These are phyloP conservation scores for Purpureocillium takamizusanense DNA, from an alignment of 2,329 filamentous ascomycete genomes.

Conservation along the genomic window DNA sequence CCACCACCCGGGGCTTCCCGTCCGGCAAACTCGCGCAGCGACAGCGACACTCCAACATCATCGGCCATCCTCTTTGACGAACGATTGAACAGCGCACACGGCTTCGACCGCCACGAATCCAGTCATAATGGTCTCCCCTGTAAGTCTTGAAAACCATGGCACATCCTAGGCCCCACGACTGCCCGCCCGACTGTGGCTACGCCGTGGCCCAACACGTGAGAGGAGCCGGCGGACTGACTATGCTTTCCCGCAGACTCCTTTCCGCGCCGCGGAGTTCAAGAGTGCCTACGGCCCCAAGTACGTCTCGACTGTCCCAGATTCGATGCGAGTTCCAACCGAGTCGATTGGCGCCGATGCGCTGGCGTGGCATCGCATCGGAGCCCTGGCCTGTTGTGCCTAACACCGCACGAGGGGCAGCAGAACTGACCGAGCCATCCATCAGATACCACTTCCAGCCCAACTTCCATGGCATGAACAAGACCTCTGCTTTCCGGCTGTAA, in stretches of 20 bases:
- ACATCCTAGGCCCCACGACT: not conserved
- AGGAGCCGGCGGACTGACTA: constrained; percentile 18
- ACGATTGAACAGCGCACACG: constrained; percentile 26
- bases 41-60: constrained; percentile 8
- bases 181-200: too few relatives aligned
- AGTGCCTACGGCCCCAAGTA: constrained; percentile 61
- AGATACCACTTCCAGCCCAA: constrained; percentile 54
- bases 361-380: too few relatives aligned
- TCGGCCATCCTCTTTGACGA: constrained; percentile 11
- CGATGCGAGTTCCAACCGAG: not conserved
- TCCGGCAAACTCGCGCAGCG: constrained; percentile 24
- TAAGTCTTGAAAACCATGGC: constrained; percentile 15
- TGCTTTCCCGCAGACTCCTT: constrained; percentile 30
- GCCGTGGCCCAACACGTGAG: too few relatives aligned
- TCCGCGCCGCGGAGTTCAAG: constrained; percentile 43
- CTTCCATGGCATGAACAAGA: constrained; percentile 36
- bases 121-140: constrained; percentile 32
- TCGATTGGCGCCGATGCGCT: not conserved
- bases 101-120: constrained; percentile 16
- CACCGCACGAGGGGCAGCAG: too few relatives aligned
- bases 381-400: too few relatives aligned
- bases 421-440: not conserved
- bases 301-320: constrained; percentile 12
- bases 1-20: constrained; percentile 21
- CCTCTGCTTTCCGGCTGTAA: constrained; percentile 42